These are phyloP conservation scores for Camellia lanceoleosa DNA, from an alignment of 148 eudicot genomes.

Conservation along the genomic window DNA sequence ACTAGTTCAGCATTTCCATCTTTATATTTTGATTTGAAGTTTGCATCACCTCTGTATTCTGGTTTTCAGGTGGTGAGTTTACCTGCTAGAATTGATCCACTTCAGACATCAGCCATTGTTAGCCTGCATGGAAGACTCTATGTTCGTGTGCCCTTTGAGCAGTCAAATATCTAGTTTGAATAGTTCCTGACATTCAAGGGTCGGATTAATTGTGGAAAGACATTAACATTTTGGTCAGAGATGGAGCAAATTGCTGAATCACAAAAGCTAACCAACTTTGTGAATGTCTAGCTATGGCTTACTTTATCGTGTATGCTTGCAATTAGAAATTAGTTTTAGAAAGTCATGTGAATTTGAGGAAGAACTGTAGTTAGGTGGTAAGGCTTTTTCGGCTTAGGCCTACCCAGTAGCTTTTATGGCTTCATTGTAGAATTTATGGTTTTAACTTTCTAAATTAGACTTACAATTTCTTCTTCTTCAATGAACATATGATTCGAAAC, in stretches of 20 bases:
- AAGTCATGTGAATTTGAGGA: not conserved
- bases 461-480: not conserved
- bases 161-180: constrained; percentile 28
- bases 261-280: not conserved
- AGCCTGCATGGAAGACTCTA: constrained; percentile 81
- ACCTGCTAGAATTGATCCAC: constrained; percentile 73
- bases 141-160: constrained; percentile 79
- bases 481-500: too few species aligned
- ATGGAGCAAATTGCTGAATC: constrained; percentile 7
- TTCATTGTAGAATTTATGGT: not conserved
- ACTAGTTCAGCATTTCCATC: not conserved
- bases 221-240: not conserved
- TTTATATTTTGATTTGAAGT: not conserved
- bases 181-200: not conserved
- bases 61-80: constrained; percentile 64
- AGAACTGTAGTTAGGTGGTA: not conserved
- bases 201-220: not conserved
- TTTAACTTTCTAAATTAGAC: not conserved
- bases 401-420: not conserved
- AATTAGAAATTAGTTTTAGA: not conserved
- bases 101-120: constrained; percentile 79
- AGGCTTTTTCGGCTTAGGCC: not conserved
- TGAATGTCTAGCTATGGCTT: not conserved
- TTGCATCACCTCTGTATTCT: not conserved
- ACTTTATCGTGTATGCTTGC: not conserved